Percentiles rank a stretch among this genome's conserved stretches.
Evolutionary conservation across 164 flowering plant genomes (phyloP).

Genomic region (Chimonanthus praecox): DNA sequence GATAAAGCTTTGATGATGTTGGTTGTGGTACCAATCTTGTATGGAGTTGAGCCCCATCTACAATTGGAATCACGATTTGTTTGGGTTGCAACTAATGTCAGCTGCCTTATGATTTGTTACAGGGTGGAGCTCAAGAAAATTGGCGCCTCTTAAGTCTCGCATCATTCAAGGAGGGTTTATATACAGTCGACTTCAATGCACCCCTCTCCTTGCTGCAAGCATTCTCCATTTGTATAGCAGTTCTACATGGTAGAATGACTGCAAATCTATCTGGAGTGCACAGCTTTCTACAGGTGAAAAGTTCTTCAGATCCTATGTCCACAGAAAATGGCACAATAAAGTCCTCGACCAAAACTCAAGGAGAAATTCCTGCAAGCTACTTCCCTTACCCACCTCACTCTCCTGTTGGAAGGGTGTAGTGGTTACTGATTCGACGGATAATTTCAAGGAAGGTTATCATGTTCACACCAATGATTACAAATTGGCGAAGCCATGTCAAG

Average conservation of each 20-base stretch:
- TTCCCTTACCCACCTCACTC: conserved; percentile 60
- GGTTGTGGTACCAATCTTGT: not conserved
- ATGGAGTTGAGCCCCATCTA: not conserved
- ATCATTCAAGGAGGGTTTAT: conserved; percentile 41
- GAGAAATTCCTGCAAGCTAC: conserved; percentile 25
- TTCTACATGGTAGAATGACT: conserved; percentile 34
- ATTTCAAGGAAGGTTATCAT: not conserved
- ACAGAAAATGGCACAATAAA: conserved; percentile 11
- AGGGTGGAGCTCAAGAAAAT: conserved; percentile 41
- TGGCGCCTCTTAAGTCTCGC: conserved; percentile 50
- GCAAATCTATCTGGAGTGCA: conserved; percentile 20
- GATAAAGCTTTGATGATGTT: not conserved
- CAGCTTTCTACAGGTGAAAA: conserved; percentile 16
- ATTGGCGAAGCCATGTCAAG: not conserved
- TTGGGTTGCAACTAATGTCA: too few relatives aligned
- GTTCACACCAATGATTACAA: not conserved
- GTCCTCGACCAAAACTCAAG: conserved; percentile 7
- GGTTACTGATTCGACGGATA: not conserved
- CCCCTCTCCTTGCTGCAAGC: conserved; percentile 66
- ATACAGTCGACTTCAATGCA: conserved; percentile 48
- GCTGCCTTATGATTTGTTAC: conserved; percentile 9
- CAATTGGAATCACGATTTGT: not conserved
- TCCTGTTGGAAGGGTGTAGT: conserved; percentile 68
- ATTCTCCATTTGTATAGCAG: conserved; percentile 59
- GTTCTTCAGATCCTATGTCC: conserved; percentile 12